Percentiles rank a stretch among this genome's conserved stretches.
Evolutionary conservation across 495 filamentous ascomycete genomes (phyloP).

Genomic region (Xylaria venustula): DNA sequence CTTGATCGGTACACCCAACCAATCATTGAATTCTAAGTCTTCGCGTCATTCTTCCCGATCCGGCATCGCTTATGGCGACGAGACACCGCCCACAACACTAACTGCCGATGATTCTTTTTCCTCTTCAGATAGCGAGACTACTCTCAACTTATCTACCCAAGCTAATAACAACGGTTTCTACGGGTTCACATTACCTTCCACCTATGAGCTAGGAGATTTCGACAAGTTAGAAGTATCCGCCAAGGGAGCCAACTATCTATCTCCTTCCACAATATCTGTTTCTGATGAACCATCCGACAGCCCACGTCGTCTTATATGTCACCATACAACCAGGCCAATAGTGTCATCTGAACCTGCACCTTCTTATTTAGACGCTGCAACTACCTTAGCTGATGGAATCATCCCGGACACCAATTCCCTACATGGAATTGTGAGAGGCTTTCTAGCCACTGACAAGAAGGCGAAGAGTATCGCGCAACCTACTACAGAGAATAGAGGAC

Average conservation of each 20-base stretch:
- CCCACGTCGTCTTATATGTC: background rate
- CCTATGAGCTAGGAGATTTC: background rate
- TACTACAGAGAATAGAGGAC: background rate
- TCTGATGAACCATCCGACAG: background rate
- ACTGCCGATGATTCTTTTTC: conserved; percentile 1
- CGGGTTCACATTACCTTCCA: background rate
- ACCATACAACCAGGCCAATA: background rate
- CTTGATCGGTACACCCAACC: background rate
- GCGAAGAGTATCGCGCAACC: background rate
- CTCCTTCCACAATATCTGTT: background rate
- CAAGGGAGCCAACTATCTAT: background rate
- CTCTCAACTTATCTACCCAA: background rate
- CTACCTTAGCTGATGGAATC: background rate
- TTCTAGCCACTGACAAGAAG: background rate
- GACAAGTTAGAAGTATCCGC: background rate
- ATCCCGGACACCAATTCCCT: background rate
- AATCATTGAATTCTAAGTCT: background rate
- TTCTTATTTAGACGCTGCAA: background rate
- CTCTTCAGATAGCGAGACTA: background rate
- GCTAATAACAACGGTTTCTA: background rate
- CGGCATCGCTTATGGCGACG: background rate
- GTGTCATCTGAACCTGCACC: background rate
- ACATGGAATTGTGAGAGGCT: conserved; percentile 1
- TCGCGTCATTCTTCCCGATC: background rate
- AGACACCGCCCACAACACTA: conserved; percentile 7